Evolutionary conservation across 108 stramenopile species (phyloP), one percentile per base, ranked within the genome.

Genomic region (Cylindrotheca closterium): DNA sequence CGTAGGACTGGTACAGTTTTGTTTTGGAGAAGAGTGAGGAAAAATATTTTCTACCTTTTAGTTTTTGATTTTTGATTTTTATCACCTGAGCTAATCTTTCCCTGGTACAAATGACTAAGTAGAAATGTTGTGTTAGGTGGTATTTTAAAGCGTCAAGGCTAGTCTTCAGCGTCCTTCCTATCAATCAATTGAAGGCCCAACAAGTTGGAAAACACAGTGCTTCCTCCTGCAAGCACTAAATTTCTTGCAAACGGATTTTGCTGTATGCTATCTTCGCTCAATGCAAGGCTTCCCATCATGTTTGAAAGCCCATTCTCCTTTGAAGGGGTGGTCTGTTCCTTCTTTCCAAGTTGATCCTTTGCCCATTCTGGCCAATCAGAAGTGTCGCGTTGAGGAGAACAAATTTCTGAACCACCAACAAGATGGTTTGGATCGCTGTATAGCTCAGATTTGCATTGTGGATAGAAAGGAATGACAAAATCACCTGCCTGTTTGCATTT

Each of bases 341-440:
- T 46, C 37, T n/a, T 10, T 47, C 10, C 24, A 28, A 22, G 4
- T 18, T 3, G 27, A 34, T 24, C 0, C 32, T 26, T 52, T 15
- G 82, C 82, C 82, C 82, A 83, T 18, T 68, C 58, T 21, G 82
- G 82, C 82, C 82, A 83, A 8, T 96, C 50, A 29, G 70, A 45
- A 78, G 88, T 30, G 87, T 94, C 61, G 53, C 94, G 47, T 53
- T 89, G 32, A 67, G 95, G 80, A 74, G 96, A 49, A 79, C 32
- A 10, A 10, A 7, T 42, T 42, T 25, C 32, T 19, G 33, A 60
- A 42, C 23, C 53, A 53, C 19, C 29, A 31, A 8, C 60, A 23
- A 18, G 21, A 2, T 23, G 51, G 68, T 12, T 51, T 60, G 31
- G 53, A 69, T 23, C 18, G 51, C 50, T 15, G 60, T 28, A 3